Conservation (phyloP, 1,139 yeast species). For the Ogataea hybrid region DNA sequence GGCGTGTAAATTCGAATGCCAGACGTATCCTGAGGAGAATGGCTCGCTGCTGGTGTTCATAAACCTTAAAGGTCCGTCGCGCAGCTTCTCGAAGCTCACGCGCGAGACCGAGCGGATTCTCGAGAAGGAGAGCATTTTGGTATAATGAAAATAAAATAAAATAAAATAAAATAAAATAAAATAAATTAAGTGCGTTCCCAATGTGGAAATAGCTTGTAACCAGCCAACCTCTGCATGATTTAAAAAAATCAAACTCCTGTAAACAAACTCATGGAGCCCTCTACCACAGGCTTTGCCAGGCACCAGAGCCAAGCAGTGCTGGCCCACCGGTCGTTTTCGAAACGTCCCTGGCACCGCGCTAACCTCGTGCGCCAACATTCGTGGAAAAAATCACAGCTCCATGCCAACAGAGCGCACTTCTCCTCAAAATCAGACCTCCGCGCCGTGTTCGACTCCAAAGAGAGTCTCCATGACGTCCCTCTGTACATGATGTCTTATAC, state of each 20-base stretch:
- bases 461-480: slow-evolving; percentile 21
- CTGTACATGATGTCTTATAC: slow-evolving; percentile 21
- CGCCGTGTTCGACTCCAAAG: slow-evolving; percentile 17
- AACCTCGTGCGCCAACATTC: slow-evolving; percentile 5
- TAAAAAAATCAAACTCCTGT: not conserved
- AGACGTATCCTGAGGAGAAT: slow-evolving; percentile 40
- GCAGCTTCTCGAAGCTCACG: slow-evolving; percentile 56
- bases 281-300: slow-evolving; percentile 5
- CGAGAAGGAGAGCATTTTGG: slow-evolving; percentile 38
- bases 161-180: not conserved
- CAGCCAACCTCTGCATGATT: slow-evolving; percentile 13
- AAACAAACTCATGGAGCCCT: not conserved
- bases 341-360: slow-evolving; percentile 1
- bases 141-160: slow-evolving; percentile 10
- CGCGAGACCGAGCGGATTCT: slow-evolving; percentile 47
- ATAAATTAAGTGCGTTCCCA: slow-evolving; percentile 7
- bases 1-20: slow-evolving; percentile 62
- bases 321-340: slow-evolving; percentile 1
- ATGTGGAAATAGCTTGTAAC: slow-evolving; percentile 13
- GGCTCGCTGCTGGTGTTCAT: slow-evolving; percentile 51
- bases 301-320: not conserved
- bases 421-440: slow-evolving; percentile 7
- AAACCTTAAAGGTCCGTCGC: slow-evolving; percentile 66
- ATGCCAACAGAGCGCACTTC: slow-evolving; percentile 1
- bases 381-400: not conserved